A percentile compares a stretch with the other conserved stretches of the same genome.
Evolutionary conservation across 805 yeast genomes (phyloP).

Genomic region (Barnettozyma pratensis): DNA sequence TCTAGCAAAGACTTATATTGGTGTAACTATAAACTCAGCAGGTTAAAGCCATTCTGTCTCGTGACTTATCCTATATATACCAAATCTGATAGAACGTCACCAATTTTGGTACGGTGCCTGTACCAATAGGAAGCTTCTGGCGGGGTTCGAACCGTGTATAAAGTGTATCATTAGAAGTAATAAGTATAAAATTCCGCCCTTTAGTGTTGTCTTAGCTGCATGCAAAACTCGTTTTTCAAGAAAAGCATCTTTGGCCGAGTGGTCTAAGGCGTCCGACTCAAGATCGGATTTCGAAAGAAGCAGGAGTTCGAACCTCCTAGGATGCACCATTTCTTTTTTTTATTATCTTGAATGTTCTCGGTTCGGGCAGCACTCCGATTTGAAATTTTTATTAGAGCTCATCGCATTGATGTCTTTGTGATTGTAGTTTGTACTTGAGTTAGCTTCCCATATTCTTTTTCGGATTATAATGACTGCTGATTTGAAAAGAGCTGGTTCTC

Average conservation of each 20-base stretch:
- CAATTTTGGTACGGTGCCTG: no score
- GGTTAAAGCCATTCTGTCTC: no score
- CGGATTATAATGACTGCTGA: background rate
- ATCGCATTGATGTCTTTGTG: background rate
- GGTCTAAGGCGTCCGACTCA: constrained; percentile 14
- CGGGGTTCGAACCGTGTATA: no score
- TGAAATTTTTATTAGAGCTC: background rate
- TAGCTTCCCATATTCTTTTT: background rate
- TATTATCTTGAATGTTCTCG: background rate
- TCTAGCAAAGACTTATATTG: no score
- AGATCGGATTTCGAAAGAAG: constrained; percentile 12
- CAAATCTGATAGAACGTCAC: no score
- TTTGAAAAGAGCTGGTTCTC: constrained; percentile 20
- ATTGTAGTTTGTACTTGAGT: no score
- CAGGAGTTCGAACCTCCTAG: constrained; percentile 13
- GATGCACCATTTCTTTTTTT: constrained; percentile 8
- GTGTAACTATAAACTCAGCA: no score
- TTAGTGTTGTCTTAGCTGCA: background rate
- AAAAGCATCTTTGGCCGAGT: constrained; percentile 12
- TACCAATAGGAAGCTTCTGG: no score
- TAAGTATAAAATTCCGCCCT: no score
- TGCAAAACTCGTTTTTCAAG: background rate
- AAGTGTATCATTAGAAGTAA: no score
- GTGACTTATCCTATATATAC: no score
- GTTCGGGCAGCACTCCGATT: background rate